Base-by-base conservation (phyloP, 2,329 filamentous ascomycete species). In the Hirsutella thompsonii region DNA sequence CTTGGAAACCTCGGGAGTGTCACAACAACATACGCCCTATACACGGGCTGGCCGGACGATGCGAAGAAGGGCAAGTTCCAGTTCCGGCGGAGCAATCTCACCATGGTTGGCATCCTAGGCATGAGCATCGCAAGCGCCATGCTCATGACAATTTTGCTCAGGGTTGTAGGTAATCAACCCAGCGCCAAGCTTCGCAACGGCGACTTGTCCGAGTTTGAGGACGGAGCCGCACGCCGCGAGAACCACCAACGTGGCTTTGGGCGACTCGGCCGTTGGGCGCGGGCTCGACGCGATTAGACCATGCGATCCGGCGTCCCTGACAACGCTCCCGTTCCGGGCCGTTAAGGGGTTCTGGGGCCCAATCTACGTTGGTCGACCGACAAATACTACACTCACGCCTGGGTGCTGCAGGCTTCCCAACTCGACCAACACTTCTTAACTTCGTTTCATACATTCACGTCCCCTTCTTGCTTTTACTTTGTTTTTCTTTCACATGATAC, bases 1-100 rank as follows among this genome's bases (percentile, higher is more conserved):
- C 69, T 93, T 32, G 88, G 88, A 0, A 94, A 94, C 54, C 67
- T 93, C 16, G 88, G 88, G 23, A 88, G 81, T 53, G 83, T 94
- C 44, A 72, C 84, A 41, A 94, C 86, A 2, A 94, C 88, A 0
- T 94, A 94, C 56, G 88, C 88, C 11, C 65, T 94, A 37, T 94
- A 94, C 60, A 81, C 81, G 0, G 88, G 88, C 23, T 94, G 88
- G 88, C 75, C 81, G 2, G 80, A 72, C 35, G 88, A 94, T 57
- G 76, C 76, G 8, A 66, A 63, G n/a, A 65, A 72, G 1, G 84
- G 84, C 0, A 74, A 74, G 9, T 69, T 74, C 52, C 81, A 81
- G 62, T 93, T 83, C 62, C 79, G 83, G 47, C 81, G 80, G 58
- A 93, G 86, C 63, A 94, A 93, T 60, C 66, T 89, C 49, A 77